Conservation (phyloP, 1,284 basidiomycete species). For the Hypsizygus ulmarius region DNA sequence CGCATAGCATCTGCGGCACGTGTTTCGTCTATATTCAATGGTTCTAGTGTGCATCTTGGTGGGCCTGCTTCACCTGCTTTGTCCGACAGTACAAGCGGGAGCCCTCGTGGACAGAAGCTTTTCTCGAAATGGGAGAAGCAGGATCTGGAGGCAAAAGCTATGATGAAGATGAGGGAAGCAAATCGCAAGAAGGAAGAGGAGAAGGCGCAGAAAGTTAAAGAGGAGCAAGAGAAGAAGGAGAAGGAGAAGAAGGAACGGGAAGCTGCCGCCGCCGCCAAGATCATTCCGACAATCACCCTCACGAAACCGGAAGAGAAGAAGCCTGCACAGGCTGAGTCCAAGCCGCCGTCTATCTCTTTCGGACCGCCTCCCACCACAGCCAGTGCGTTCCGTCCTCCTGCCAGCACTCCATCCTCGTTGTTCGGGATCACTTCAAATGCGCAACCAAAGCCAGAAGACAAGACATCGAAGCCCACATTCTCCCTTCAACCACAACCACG, state of each 20-base stretch:
- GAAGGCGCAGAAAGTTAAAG: slow-evolving; percentile 38
- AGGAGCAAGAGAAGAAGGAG: slow-evolving; percentile 38
- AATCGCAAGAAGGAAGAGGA: slow-evolving; percentile 45
- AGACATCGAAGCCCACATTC: slow-evolving; percentile 3
- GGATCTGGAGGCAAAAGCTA: slow-evolving; percentile 73
- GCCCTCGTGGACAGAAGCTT: slow-evolving; percentile 41
- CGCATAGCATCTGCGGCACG: slow-evolving; percentile 33
- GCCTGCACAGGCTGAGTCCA: slow-evolving; percentile 13
- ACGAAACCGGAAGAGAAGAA: slow-evolving; percentile 27
- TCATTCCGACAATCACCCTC: slow-evolving; percentile 32
- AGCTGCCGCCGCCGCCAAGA: slow-evolving; percentile 25
- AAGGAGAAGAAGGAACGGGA: slow-evolving; percentile 41
- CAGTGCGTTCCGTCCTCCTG: slow-evolving; percentile 6
- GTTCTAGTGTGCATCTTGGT: slow-evolving; percentile 8
- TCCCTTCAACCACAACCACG: slow-evolving; percentile 13
- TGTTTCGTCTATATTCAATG: slow-evolving; percentile 18
- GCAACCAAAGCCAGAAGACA: slow-evolving; percentile 10
- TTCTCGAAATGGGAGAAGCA: slow-evolving; percentile 83
- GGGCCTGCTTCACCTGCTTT: slow-evolving; percentile 32
- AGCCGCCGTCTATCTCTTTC: slow-evolving; percentile 14
- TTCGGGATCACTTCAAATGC: slow-evolving; percentile 1
- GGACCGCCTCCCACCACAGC: slow-evolving; percentile 11
- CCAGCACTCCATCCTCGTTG: slow-evolving; percentile 10
- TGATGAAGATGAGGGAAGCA: slow-evolving; percentile 60
- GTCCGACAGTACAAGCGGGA: slow-evolving; percentile 51